phyloP scores from a whole-genome alignment of 345 rosid species.

The Citrus maxima region DNA sequence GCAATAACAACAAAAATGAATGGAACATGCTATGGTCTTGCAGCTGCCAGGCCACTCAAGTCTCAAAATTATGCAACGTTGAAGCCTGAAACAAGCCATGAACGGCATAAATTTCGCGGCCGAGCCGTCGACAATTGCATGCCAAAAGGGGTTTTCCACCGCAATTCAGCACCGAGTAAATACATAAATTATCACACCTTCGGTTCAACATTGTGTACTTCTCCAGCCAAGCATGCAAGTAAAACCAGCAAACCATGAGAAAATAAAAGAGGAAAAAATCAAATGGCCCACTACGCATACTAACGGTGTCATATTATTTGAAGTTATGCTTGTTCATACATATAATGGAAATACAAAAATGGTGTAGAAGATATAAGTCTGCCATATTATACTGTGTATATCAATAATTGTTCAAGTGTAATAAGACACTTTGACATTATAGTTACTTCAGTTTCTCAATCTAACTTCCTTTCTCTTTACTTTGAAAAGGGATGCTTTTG shows the following conservation, averaged over 20 bases:
- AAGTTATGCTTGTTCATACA: too few species aligned
- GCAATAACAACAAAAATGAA: neutral
- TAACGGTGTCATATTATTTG: too few species aligned
- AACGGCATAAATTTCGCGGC: neutral
- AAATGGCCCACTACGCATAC: neutral
- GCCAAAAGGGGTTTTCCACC: constrained; percentile 53
- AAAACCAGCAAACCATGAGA: constrained; percentile 17
- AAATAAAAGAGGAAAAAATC: neutral
- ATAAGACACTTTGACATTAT: too few species aligned
- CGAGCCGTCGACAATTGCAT: constrained; percentile 37
- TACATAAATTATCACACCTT: constrained; percentile 41
- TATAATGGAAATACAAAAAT: too few species aligned
- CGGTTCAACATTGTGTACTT: constrained; percentile 33
- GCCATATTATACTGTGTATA: too few species aligned
- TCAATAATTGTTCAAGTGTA: too few species aligned
- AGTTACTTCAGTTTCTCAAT: too few species aligned
- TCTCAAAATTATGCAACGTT: constrained; percentile 7
- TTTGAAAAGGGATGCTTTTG: too few species aligned
- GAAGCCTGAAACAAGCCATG: constrained; percentile 17
- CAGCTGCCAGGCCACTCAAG: constrained; percentile 30
- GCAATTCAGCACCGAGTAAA: constrained; percentile 53
- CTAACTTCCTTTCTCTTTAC: too few species aligned
- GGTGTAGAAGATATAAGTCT: too few species aligned
- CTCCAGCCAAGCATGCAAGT: constrained; percentile 10
- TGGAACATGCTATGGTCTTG: neutral